Evolutionary conservation across 306 rosid species (phyloP), one percentile per base, ranked within the genome.

Genomic region (Trichosanthes cucumerina): DNA sequence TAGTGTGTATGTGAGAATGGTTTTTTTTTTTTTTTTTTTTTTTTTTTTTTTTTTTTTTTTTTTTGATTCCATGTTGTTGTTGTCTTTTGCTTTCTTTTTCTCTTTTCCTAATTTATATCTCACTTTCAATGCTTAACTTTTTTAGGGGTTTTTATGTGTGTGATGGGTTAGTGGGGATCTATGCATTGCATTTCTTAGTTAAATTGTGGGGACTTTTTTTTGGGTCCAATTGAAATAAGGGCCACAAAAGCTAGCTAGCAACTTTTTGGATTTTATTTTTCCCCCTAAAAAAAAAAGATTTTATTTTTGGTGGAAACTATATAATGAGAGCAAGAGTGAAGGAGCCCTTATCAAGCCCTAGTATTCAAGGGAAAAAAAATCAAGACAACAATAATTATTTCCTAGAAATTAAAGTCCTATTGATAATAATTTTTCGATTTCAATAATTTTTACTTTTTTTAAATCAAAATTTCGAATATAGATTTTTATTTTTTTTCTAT

Each of bases 91-190:
- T 44, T 43, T 43, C 24, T 9, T 28, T 52, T 24, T 7, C 28
- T 14, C 34, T 2, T 36, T 69, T 39, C 36, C 5, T 5, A 39
- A 11, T 70, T 44, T 36, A 70, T 43, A 18, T 71, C 2, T 71
- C 77, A 46, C 39, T 71, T 71, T 71, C 77, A 26, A 71, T 71
- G 77, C 38, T 71, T 44, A 46, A 23, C 77, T 47, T 71, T 46
- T 71, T 71, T 24, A 46, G 58, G 58, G 77, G 9, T 36, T 69
- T 63, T 7, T 76, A 5, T 34, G 26, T 49, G 57, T 68, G 78
- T 71, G 87, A 84, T 85, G 86, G 87, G 81, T 79, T 49, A 83
- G 82, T 79, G 86, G 86, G 90, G 90, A 68, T 83, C 87, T 84
- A 81, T 79, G 49, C 60, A 79, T 59, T 78, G 64, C 18, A 59